Base-by-base conservation (phyloP, 2,329 filamentous ascomycete species). In the Pseudogymnoascus sp. region DNA sequence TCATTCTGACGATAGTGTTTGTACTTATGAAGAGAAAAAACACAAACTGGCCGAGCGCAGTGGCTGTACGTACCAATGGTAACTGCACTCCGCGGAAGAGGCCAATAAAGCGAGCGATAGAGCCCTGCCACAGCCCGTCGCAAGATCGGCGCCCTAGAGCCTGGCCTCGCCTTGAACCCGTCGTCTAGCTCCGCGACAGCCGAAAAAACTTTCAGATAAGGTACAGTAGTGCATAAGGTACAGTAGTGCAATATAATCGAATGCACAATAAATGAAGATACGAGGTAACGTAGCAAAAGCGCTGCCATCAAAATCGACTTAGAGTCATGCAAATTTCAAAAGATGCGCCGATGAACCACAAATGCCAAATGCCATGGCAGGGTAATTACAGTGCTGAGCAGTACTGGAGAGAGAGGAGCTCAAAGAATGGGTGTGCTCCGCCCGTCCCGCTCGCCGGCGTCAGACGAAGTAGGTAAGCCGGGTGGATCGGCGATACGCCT, bases 141-240 rank as follows among this genome's bases (percentile, higher is more conserved):
- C 23, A 16, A 28, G 44, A 53, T 53, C 44, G 44, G 44, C 23
- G 7, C 23, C 44, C 23, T 53, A 16, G 25, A 53, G 44, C 14
- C 44, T 53, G 44, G 44, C 44, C 44, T 53, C 44, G 44, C 44
- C 44, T 23, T 31, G 44, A 31, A 53, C 44, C 44, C 44, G 44
- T 53, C 44, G 44, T 53, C 23, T 53, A 53, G 44, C 44, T 53
- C 44, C 44, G 23, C 44, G 23, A 31, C 23, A 53, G 44, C 44
- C 44, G 23, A 53, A 53, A 53, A 53, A 53, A 44, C 18, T 37
- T 53, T 31, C 44, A 31, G 44, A 53, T 53, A 31, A 53, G 44
- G 44, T 53, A 53, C 44, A 53, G 44, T 53, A 53, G 44, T 53
- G 44, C 44, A 53, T 53, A 31, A 53, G 44, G 44, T 53, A 53